Evolutionary conservation across 805 yeast species (phyloP), one percentile per base, ranked within the genome.

Genomic region (Schizosaccharomyces octosporus): DNA sequence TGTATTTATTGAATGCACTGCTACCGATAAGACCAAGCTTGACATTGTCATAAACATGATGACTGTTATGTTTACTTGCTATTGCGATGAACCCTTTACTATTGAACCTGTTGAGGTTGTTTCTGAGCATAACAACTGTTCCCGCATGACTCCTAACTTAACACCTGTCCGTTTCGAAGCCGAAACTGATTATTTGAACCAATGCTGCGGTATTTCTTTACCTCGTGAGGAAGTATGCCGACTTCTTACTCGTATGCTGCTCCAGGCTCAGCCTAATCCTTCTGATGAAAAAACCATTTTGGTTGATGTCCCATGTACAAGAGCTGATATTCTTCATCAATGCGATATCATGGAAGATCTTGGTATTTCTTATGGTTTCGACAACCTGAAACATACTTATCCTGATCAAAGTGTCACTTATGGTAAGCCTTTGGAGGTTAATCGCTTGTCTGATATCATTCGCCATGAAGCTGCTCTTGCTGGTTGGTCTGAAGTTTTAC

Each of bases 291-390:
- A 81, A 64, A 69, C 79, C 48, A 69, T 86, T 60, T 80, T 81
- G 61, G 89, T 88, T 62, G 70, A 73, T 48, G 81, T 93, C 63
- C 99, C 99, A 65, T 83, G 87, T 68, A 93, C 98, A 48, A 85
- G 99, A 76, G 83, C 97, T 11, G 99, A 93, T 73, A 80, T 93
- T 64, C 78, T 93, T 69, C 99, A 93, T 73, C 95, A 87, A 71
- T 90, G 97, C 78, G 99, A 93, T 74, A 83, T 93, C 66, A 86
- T 93, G 95, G 99, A 93, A 74, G 99, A 93, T 72, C 95, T 90
- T 59, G 98, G 96, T 59, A 84, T 93, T 69, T 94, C 87, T 39
- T 93, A 87, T 70, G 99, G 98, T 63, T 93, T 84, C 78, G 85
- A 89, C 74, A 87, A 86, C 71, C 78, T 93, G 69, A 87, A 83